Conservation (phyloP, 2,329 filamentous ascomycete species). For the Alternaria atra region DNA sequence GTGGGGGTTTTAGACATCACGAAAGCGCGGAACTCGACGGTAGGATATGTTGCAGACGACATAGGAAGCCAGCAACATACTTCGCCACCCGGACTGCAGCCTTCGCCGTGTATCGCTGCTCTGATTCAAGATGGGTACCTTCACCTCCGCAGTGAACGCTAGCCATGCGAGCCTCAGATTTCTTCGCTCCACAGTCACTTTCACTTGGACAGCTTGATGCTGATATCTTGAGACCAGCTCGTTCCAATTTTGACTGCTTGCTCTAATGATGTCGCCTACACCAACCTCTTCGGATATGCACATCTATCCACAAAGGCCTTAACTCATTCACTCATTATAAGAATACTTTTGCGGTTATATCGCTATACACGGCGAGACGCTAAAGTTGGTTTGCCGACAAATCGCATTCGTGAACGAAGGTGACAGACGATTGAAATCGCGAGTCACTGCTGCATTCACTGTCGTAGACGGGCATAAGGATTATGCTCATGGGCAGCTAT, state of each 20-base stretch:
- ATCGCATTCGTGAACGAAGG: not conserved
- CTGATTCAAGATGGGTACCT: slow-evolving; percentile 5
- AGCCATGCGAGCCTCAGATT: not conserved
- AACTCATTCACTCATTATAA: not conserved
- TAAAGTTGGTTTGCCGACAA: not conserved
- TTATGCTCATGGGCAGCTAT: not conserved
- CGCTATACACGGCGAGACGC: not conserved
- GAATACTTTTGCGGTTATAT: not conserved
- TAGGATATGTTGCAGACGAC: not conserved
- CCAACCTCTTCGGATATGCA: not conserved
- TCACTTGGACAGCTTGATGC: slow-evolving; percentile 17
- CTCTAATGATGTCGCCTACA: not conserved
- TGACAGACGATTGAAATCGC: slow-evolving; percentile 4
- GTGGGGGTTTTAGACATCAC: slow-evolving; percentile 17
- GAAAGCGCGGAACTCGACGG: slow-evolving; percentile 1
- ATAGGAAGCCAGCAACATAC: not conserved
- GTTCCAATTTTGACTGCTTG: not conserved
- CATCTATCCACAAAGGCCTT: not conserved
- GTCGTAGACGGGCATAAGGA: not conserved
- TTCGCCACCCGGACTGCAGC: not conserved
- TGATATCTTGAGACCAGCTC: not conserved
- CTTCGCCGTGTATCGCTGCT: not conserved
- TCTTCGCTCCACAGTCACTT: slow-evolving; percentile 5
- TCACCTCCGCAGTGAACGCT: slow-evolving; percentile 19
- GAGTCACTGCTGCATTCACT: slow-evolving; percentile 19